Percentiles rank a stretch among this genome's conserved stretches.
Evolutionary conservation across 768 basidiomycete species (phyloP).

Genomic region (Kondoa malvinella): DNA sequence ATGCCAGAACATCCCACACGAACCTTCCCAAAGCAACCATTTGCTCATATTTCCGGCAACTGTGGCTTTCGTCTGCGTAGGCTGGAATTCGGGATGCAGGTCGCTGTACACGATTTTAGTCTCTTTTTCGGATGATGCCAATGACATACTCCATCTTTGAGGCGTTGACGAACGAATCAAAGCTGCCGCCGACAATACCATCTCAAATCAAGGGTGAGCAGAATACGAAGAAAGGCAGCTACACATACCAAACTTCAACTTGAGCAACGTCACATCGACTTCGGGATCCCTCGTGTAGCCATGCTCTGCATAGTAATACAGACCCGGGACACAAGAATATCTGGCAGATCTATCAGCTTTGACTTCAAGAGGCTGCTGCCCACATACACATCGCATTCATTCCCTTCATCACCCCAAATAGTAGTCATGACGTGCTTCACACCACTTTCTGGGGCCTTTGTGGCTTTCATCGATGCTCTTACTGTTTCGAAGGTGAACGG

Average conservation of each 20-base stretch:
- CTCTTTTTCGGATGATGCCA: not conserved
- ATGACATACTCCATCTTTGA: conserved; percentile 23
- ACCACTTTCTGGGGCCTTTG: conserved; percentile 14
- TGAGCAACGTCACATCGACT: conserved; percentile 20
- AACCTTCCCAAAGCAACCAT: conserved; percentile 26
- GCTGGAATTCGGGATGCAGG: conserved; percentile 23
- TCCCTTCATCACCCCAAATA: conserved; percentile 26
- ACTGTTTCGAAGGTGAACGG: conserved; percentile 26
- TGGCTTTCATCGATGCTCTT: conserved; percentile 22
- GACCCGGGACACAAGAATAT: conserved; percentile 18
- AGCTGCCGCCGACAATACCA: conserved; percentile 21
- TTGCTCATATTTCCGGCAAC: conserved; percentile 24
- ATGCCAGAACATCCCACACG: not conserved
- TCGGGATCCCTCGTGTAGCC: conserved; percentile 20
- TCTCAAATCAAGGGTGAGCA: conserved; percentile 5
- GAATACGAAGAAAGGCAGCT: not conserved
- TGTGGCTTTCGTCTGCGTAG: conserved; percentile 16
- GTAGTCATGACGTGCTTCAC: conserved; percentile 18
- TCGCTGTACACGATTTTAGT: conserved; percentile 15
- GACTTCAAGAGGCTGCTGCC: not conserved
- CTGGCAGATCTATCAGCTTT: not conserved
- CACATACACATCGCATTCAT: conserved; percentile 21
- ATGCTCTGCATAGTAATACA: conserved; percentile 19
- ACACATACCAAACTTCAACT: conserved; percentile 21
- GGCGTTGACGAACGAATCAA: conserved; percentile 24